Evolutionary conservation across 495 filamentous ascomycete genomes (phyloP).

Genomic region (Aspergillus ostianus): DNA sequence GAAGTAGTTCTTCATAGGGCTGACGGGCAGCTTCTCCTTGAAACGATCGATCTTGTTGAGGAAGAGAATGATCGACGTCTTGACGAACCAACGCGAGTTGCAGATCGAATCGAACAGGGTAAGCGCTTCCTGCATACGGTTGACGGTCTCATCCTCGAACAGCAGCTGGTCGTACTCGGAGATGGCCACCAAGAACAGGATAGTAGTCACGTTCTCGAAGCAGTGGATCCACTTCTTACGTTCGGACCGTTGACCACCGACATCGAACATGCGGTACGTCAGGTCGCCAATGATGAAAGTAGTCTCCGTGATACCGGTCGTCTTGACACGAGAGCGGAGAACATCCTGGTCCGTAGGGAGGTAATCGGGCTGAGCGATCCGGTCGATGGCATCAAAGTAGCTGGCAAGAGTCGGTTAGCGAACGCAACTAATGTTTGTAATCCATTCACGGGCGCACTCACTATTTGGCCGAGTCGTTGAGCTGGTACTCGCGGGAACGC

Average conservation of each 20-base stretch:
- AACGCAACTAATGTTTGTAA: neutral
- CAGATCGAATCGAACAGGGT: conserved; percentile 99
- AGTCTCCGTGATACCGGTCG: conserved; percentile 98
- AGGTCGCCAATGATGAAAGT: conserved; percentile 97
- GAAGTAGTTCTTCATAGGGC: conserved; percentile 99
- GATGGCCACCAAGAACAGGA: conserved; percentile 97
- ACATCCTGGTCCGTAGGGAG: conserved; percentile 98
- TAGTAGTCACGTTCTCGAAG: conserved; percentile 99
- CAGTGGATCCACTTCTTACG: conserved; percentile 99
- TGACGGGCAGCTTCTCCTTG: conserved; percentile 98
- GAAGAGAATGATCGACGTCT: conserved; percentile 99
- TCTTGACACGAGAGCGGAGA: conserved; percentile 96
- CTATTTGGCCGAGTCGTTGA: conserved; percentile 99
- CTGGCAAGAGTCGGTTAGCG: conserved; percentile 41
- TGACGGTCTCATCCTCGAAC: conserved; percentile 83
- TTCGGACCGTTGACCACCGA: conserved; percentile 97
- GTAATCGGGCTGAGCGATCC: conserved; percentile 89
- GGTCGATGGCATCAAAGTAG: conserved; percentile 95
- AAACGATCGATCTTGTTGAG: conserved; percentile 99
- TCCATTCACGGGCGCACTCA: conserved; percentile 49
- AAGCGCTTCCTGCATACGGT: conserved; percentile 99
- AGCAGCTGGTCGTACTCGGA: conserved; percentile 98
- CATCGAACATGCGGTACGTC: conserved; percentile 99
- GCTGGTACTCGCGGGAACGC: conserved; percentile 91
- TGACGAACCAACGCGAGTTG: conserved; percentile 99